A percentile compares a stretch with the other conserved stretches of the same genome.
Evolutionary conservation across 371 early-diverging fungal genomes (phyloP).

Genomic region (Apophysomyces sp.): DNA sequence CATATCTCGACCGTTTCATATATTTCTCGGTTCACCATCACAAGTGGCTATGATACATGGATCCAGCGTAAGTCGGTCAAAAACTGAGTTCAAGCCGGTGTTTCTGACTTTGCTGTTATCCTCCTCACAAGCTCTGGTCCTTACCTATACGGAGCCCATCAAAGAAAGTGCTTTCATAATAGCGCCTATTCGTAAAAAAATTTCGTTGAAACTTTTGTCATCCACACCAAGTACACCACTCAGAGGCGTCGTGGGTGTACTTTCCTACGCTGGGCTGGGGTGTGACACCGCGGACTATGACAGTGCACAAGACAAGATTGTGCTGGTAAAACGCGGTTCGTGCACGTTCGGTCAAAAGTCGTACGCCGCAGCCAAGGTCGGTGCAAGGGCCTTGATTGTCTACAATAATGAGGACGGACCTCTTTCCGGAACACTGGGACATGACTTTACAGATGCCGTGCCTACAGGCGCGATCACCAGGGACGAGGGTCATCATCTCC

Average conservation of each 20-base stretch:
- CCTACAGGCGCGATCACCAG: no score
- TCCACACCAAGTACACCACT: no score
- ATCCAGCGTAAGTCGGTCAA: neutral
- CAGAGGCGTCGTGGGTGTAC: no score
- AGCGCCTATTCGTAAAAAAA: no score
- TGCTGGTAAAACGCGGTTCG: constrained; percentile 49
- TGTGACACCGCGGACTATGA: no score
- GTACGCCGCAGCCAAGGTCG: constrained; percentile 31
- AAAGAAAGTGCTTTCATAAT: no score
- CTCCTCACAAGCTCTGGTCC: no score
- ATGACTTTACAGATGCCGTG: constrained; percentile 7
- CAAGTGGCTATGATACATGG: neutral
- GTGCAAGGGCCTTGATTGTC: constrained; percentile 33
- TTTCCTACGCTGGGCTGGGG: no score
- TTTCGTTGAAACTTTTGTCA: no score
- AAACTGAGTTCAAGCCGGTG: neutral
- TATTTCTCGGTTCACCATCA: neutral
- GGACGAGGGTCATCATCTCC: no score
- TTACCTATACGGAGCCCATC: no score
- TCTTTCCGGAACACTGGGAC: constrained; percentile 11
- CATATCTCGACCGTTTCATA: neutral
- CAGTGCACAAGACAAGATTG: constrained; percentile 36
- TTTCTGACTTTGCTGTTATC: no score
- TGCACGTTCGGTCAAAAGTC: constrained; percentile 59
- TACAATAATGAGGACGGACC: constrained; percentile 9